phyloP scores from a whole-genome alignment of 2,329 filamentous ascomycete genomes.

The Penicillium griseofulvum region DNA sequence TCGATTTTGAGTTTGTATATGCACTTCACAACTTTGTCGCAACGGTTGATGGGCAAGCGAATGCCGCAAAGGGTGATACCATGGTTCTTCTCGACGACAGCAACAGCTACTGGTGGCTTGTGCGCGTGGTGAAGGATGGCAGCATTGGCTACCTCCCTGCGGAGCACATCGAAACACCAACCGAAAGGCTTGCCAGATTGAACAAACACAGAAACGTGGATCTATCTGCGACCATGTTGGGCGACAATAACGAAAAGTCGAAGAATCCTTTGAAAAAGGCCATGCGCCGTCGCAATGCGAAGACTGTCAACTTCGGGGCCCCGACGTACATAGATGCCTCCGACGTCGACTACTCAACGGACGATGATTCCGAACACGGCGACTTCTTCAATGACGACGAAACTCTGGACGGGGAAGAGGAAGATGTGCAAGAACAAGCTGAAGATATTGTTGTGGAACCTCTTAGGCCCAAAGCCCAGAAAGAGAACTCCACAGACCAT shows the following conservation, averaged over 20 bases:
- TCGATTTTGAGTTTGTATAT: conserved; percentile 99
- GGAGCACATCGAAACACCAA: conserved; percentile 97
- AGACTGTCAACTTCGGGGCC: conserved; percentile 80
- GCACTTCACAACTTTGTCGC: conserved; percentile 96
- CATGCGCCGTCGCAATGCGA: conserved; percentile 76
- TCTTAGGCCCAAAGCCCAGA: conserved; percentile 43
- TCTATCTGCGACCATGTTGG: conserved; percentile 69
- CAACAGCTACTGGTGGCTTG: conserved; percentile 99
- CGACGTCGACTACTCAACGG: conserved; percentile 78
- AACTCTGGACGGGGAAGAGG: conserved; percentile 41
- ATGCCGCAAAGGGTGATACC: conserved; percentile 96
- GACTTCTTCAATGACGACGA: conserved; percentile 50
- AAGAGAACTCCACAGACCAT: conserved; percentile 32
- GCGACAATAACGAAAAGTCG: conserved; percentile 72
- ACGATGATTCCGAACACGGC: conserved; percentile 63
- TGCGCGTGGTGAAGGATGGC: conserved; percentile 93
- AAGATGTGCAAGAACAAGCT: conserved; percentile 33
- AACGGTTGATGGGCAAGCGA: conserved; percentile 96
- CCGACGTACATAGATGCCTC: conserved; percentile 87
- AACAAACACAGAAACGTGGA: conserved; percentile 99
- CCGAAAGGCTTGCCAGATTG: conserved; percentile 83
- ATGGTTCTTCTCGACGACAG: conserved; percentile 98
- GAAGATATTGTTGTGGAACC: conserved; percentile 46
- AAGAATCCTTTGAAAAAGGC: conserved; percentile 81
- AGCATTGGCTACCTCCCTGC: conserved; percentile 94